Base-by-base conservation (phyloP, 202 grass and related monocot genomes). In the Cymbopogon flexuosus region DNA sequence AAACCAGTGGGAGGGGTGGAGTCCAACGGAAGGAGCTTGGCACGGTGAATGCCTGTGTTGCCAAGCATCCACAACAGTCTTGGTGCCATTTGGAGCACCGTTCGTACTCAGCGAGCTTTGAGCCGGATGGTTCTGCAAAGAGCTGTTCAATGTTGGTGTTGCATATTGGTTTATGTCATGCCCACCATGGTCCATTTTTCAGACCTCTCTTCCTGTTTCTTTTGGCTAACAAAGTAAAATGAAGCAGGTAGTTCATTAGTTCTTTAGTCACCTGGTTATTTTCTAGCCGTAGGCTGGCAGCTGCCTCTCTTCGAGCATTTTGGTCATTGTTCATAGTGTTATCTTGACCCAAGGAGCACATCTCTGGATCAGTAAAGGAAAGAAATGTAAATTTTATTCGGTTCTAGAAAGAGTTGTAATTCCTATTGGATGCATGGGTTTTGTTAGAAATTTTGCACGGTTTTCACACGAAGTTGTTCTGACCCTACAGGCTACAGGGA, bases 301-400 rank as follows among this genome's bases (percentile, higher is more conserved):
- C 11, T 23, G 24, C 65, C 65, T 79, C 45, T 79, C 40, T 37
- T 4, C 8, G 42, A 79, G 24, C 27, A 34, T 80, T 85, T 80
- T 79, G 34, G 12, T 65, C 59, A 24, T n/a, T 85, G 83, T 79
- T 80, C n/a, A 67, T 80, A 85, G 62, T 45, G 13, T 57, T 73
- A 35, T 65, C 33, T 54, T 79, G 6, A 64, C 56, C 27, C 27
- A 23, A 14, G 15, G 2, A 37, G 40, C 34, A 12, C 68, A 24
- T 73, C 68, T 78, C 40, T 85, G 46, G 29, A 72, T 73, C 12
- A 43, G 36, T 56, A 31, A 78, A 78, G 57, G 31, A 72, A 77
- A 72, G 52, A 75, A 84, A 70, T 54, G 66, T 79, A 64, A 62
- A 78, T 78, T 52, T 52, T 56, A 70, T 78, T 84, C 5, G 47